Base-by-base conservation (phyloP, 2,329 filamentous ascomycete genomes). In the Sporothrix luriei region DNA sequence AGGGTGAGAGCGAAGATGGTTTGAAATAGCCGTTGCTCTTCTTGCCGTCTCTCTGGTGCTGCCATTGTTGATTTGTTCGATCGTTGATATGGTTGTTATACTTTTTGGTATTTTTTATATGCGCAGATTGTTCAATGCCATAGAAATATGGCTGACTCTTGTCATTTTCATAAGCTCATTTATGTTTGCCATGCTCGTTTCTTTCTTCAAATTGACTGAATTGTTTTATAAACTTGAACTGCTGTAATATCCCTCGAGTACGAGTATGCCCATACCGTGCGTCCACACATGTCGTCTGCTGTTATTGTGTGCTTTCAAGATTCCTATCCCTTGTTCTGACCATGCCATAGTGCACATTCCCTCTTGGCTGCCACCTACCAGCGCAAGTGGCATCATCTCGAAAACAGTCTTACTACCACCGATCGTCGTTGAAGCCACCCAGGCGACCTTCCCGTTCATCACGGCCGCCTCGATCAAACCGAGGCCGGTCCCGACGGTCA, bases 371-470 rank as follows among this genome's bases (percentile, higher is more conserved):
- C 19, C 19, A 10, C 26, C 16, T 11, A 33, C 5, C 33, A 6
- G 5, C 38, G 13, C 19, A 2, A 21, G 14, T 14, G 3, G 5
- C 19, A 3, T 11, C 24, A 14, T 2, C 29, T 48, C 13, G 7
- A 0, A 48, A 49, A 49, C 46, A 19, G 55, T 10, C 11, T 19
- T 26, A 13, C 55, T 61, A 71, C 67, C 48, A 65, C 62, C 70
- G 62, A 16, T 10, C 29, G 46, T 69, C 48, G 14, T 62, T 46
- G 48, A 26, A 66, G 24, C 66, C 61, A 4, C 62, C 55, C 55
- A 71, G 67, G 21, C 70, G 70, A 38, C 70, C 70, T 40, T 71
- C 70, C 5, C 69, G 69, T 29, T 68, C 66, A 16, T 67, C 67
- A 16, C 51, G 48, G 43, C 51, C 24, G 33, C 16, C 16, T 2